Base-by-base conservation (phyloP, 1,139 yeast genomes). In the Saccharomyces hybrid region DNA sequence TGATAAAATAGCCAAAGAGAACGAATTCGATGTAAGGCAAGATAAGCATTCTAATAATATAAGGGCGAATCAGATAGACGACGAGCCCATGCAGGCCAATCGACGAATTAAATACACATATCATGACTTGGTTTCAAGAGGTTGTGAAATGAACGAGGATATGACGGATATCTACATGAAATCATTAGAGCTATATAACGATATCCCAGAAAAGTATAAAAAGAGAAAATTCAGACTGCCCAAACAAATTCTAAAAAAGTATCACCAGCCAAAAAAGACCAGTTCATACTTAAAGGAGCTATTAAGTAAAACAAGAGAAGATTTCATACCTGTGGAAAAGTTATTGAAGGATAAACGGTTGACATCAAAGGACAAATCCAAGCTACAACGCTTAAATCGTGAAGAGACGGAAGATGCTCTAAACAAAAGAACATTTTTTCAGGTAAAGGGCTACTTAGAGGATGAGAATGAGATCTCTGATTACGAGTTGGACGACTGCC, bases 101-200 rank as follows among this genome's bases (percentile, higher is more conserved):
- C 60, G 56, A 34, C 55, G 56, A 14, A 58, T 59, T 6, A 58
- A 57, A 51, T 55, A 63, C n/a, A 62, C 58, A 27, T 67, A 62
- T 51, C 65, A 62, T 48, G 71, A 68, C 52, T 57, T 69, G 14
- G 60, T 68, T 5, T 56, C 58, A 19, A 57, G 64, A 44, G 70
- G 67, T n/a, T 65, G 66, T 52, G 66, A 65, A 51, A 64, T 65
- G 66, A 62, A 64, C 23, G 64, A 62, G 48, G 65, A 67, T 47
- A 66, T 66, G 65, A 57, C 57, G 28, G 62, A 63, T 23, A 60
- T 67, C 5, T 67, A 66, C 52, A 58, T 67, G 64, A 67, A 67
- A 59, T 63, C 68, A 0, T 51, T 67, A 19, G 67, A 65, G 50
- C 56, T 68, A 25, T 68, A 53, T 50, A 60, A 67, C 50, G 71